phyloP scores from a whole-genome alignment of 306 rosid species.

The cucumber (Cucumis sativus) region Cucumber_9930_V3 NC_026656.2:1294001-1294500 shows the following conservation, averaged over 20 bases:
- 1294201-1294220: slow-evolving; percentile 21
- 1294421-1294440: slow-evolving; percentile 4
- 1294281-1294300: slow-evolving; percentile 4
- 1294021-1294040: neutral
- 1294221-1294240: neutral
- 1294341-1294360: slow-evolving; percentile 23
- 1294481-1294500: slow-evolving; percentile 17
- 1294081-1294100: neutral
- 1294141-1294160: slow-evolving; percentile 19
- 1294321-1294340: slow-evolving; percentile 12
- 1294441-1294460: slow-evolving; percentile 19
- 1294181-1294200: slow-evolving; percentile 22
- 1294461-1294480: slow-evolving; percentile 11
- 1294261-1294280: neutral
- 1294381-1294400: slow-evolving; percentile 18
- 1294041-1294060: neutral
- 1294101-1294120: neutral
- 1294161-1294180: slow-evolving; percentile 14
- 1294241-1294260: neutral
- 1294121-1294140: slow-evolving; percentile 22
- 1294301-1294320: slow-evolving; percentile 9
- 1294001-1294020: slow-evolving; percentile 20
- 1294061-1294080: neutral
- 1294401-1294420: slow-evolving; percentile 14
- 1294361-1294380: slow-evolving; percentile 27